phyloP scores from a whole-genome alignment of 441 rosid genomes.

The Metrosideros polymorpha region DNA sequence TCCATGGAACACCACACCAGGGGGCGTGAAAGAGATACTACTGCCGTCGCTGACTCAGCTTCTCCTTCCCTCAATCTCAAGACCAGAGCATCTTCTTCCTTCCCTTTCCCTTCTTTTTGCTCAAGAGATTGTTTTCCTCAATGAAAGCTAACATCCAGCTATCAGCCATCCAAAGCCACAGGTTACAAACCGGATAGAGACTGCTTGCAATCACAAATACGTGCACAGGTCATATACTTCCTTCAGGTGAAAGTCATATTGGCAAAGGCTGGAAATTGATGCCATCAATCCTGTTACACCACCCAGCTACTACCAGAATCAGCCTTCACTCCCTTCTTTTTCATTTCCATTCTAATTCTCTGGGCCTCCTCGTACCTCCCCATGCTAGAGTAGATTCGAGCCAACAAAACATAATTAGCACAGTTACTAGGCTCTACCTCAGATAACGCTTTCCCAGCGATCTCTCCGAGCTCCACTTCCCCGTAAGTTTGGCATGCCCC shows the following conservation, averaged over 20 bases:
- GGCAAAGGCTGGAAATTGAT: background rate
- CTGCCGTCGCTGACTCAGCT: background rate
- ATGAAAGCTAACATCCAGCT: background rate
- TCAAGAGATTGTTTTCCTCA: background rate
- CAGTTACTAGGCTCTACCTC: slow-evolving; percentile 59
- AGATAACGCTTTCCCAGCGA: slow-evolving; percentile 38
- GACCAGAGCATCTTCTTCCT: background rate
- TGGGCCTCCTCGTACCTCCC: slow-evolving; percentile 60
- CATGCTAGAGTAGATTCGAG: slow-evolving; percentile 37
- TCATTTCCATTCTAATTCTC: slow-evolving; percentile 47
- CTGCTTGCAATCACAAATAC: background rate
- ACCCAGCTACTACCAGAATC: slow-evolving; percentile 62
- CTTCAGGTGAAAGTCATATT: background rate
- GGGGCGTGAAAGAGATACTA: background rate
- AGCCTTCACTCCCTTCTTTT: slow-evolving; percentile 36
- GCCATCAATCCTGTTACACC: slow-evolving; percentile 18
- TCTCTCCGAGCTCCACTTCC: slow-evolving; percentile 51
- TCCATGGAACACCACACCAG: background rate
- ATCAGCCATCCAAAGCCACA: background rate
- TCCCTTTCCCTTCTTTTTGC: background rate
- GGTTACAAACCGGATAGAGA: background rate
- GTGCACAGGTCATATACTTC: background rate
- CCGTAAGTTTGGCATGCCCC: slow-evolving; percentile 58
- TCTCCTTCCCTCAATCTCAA: background rate
- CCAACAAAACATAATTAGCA: slow-evolving; percentile 44